A percentile compares a stretch with the other conserved stretches of the same genome.
phyloP scores from a whole-genome alignment of 2,329 filamentous ascomycete species.

The Penicillium sp. region DNA sequence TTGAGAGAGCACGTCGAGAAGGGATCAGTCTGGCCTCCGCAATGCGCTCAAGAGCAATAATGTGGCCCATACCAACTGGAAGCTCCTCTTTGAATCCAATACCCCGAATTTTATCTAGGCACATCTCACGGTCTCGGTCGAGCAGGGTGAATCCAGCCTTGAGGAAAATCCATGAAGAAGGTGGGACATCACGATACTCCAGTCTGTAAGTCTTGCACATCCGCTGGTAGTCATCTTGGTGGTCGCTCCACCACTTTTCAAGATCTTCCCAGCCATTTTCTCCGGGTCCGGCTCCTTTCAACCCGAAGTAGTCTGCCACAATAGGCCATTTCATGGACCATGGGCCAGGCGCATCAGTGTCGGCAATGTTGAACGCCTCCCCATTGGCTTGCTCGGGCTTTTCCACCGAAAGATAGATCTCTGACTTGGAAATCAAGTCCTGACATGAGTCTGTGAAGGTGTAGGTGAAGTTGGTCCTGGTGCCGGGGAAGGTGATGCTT shows the following conservation, averaged over 20 bases:
- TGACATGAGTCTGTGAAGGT: constrained; percentile 44
- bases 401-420: constrained; percentile 31
- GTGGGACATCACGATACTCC: constrained; percentile 11
- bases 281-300: constrained; percentile 2
- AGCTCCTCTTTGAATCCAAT: constrained; percentile 28
- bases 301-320: constrained; percentile 7
- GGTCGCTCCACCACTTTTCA: constrained; percentile 24
- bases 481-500: constrained; percentile 43
- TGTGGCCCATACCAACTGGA: constrained; percentile 21
- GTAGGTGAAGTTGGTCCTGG: constrained; percentile 36
- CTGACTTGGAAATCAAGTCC: constrained; percentile 30
- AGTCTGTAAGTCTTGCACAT: constrained; percentile 28
- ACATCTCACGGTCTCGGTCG: constrained; percentile 24
- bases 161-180: constrained; percentile 23
- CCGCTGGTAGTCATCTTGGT: neutral
- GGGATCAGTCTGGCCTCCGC: neutral
- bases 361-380: constrained; percentile 10
- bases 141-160: constrained; percentile 18
- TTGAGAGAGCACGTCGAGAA: neutral
- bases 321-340: constrained; percentile 8
- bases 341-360: neutral
- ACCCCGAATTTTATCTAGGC: constrained; percentile 28
- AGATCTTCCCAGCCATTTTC: constrained; percentile 10
- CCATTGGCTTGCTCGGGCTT: constrained; percentile 16
- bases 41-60: neutral